Conservation (phyloP, 1,284 basidiomycete species). For the Ustilago bromivora region DNA sequence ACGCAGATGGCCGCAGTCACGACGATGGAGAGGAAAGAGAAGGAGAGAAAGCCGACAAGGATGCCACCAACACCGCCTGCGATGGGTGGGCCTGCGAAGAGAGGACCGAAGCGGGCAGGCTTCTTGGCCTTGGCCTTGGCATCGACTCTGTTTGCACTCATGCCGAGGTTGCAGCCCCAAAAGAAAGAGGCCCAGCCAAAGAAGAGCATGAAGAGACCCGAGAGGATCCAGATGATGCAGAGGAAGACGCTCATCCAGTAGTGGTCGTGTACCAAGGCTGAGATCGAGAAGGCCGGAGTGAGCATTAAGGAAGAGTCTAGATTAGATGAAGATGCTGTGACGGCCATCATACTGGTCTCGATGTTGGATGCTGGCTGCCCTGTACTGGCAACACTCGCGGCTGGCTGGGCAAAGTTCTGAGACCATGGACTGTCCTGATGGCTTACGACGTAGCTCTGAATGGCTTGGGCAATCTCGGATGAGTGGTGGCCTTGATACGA, state of each 20-base stretch:
- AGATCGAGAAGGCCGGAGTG: conserved; percentile 32
- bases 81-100: conserved; percentile 35
- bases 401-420: conserved; percentile 18
- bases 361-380: not conserved
- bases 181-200: conserved; percentile 62
- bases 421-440: conserved; percentile 41
- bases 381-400: not conserved
- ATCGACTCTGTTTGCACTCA: conserved; percentile 21
- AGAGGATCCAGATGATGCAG: conserved; percentile 55
- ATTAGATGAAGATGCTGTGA: not conserved
- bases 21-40: conserved; percentile 51
- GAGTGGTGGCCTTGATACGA: conserved; percentile 42
- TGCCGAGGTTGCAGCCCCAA: conserved; percentile 46
- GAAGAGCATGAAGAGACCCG: conserved; percentile 56
- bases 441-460: conserved; percentile 40
- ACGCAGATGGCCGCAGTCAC: conserved; percentile 47
- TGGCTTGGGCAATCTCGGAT: conserved; percentile 47
- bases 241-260: conserved; percentile 53
- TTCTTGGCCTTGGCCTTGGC: conserved; percentile 22
- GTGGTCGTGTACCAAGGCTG: conserved; percentile 23
- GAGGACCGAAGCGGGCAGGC: conserved; percentile 1
- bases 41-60: conserved; percentile 57
- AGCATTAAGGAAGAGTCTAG: not conserved
- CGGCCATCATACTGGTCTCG: not conserved
- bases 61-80: conserved; percentile 57